phyloP scores from a whole-genome alignment of 2,329 filamentous ascomycete species.

The Achaetomium macrosporum region DNA sequence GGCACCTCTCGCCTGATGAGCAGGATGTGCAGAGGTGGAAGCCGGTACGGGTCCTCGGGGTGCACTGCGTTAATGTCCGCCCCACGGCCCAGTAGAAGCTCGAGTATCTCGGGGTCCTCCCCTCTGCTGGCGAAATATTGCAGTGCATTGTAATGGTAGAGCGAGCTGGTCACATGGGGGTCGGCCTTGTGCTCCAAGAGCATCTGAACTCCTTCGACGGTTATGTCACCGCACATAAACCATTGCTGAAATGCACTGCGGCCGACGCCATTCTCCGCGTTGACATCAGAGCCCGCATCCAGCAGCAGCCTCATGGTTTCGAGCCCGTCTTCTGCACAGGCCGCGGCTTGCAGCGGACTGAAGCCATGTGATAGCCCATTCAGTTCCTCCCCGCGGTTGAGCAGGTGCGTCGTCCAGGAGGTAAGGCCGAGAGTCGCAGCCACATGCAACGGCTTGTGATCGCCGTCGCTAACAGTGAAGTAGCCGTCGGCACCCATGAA shows the following conservation, averaged over 20 bases:
- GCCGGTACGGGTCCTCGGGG: not conserved
- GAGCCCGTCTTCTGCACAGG: not conserved
- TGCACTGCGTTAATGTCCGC: constrained; percentile 14
- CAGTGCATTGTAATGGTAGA: not conserved
- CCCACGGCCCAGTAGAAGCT: constrained; percentile 12
- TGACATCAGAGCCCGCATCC: constrained; percentile 15
- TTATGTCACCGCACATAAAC: not conserved
- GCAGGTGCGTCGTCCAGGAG: constrained; percentile 13
- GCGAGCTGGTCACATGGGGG: not conserved
- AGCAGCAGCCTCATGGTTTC: constrained; percentile 14
- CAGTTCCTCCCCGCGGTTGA: constrained; percentile 13
- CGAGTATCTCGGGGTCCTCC: constrained; percentile 9
- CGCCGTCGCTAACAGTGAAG: not conserved
- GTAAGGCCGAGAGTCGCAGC: constrained; percentile 14
- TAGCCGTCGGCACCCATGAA: not conserved
- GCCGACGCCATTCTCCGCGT: constrained; percentile 7
- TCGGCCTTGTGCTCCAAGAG: constrained; percentile 15
- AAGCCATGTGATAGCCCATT: constrained; percentile 9
- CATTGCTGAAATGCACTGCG: constrained; percentile 8
- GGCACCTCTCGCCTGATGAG: constrained; percentile 11
- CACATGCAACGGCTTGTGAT: constrained; percentile 16
- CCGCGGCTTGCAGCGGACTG: constrained; percentile 16
- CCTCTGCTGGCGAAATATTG: constrained; percentile 15
- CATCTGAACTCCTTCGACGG: constrained; percentile 2
- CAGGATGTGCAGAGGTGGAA: constrained; percentile 14